Percentiles rank a stretch among this genome's conserved stretches.
phyloP scores from a whole-genome alignment of 176 grass and related monocot genomes.

The Tillandsia fasciculata region DNA sequence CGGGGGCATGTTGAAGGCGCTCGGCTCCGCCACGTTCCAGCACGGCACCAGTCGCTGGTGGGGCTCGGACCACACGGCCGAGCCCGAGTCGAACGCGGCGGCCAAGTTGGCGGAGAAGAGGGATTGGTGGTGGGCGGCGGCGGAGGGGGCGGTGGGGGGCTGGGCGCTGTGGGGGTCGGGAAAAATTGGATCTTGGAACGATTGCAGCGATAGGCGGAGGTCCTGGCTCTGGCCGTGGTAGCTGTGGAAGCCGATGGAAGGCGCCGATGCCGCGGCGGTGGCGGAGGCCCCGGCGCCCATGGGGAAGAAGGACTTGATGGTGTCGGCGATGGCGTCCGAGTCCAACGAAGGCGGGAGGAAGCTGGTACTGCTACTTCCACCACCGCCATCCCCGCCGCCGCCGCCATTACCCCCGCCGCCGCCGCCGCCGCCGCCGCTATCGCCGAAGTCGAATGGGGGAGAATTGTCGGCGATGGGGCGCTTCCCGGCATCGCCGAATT shows the following conservation, averaged over 20 bases:
- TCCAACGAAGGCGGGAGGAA: slow-evolving; percentile 81
- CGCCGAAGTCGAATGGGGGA: slow-evolving; percentile 38
- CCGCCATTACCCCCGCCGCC: neutral
- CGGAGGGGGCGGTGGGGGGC: slow-evolving; percentile 28
- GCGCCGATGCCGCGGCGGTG: slow-evolving; percentile 31
- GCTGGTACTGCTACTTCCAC: slow-evolving; percentile 18
- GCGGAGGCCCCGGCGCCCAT: slow-evolving; percentile 45
- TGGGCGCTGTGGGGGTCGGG: slow-evolving; percentile 39
- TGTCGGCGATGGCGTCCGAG: slow-evolving; percentile 87
- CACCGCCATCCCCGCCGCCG: slow-evolving; percentile 11
- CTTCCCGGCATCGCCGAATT: slow-evolving; percentile 22
- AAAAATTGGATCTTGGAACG: slow-evolving; percentile 70
- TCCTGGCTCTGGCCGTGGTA: slow-evolving; percentile 67
- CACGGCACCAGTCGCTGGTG: slow-evolving; percentile 47
- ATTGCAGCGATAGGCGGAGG: slow-evolving; percentile 79
- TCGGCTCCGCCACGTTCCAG: slow-evolving; percentile 56
- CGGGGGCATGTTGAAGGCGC: slow-evolving; percentile 36
- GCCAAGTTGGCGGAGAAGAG: slow-evolving; percentile 37
- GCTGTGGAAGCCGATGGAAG: slow-evolving; percentile 60
- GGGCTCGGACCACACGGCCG: slow-evolving; percentile 55
- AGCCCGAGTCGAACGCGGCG: slow-evolving; percentile 31
- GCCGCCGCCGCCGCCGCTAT: slow-evolving; percentile 6
- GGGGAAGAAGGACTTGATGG: slow-evolving; percentile 97
- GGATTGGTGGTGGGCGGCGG: slow-evolving; percentile 27
- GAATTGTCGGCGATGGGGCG: slow-evolving; percentile 31